phyloP scores from a whole-genome alignment of 208 protist species.

The Leishmania guyanensis region DNA sequence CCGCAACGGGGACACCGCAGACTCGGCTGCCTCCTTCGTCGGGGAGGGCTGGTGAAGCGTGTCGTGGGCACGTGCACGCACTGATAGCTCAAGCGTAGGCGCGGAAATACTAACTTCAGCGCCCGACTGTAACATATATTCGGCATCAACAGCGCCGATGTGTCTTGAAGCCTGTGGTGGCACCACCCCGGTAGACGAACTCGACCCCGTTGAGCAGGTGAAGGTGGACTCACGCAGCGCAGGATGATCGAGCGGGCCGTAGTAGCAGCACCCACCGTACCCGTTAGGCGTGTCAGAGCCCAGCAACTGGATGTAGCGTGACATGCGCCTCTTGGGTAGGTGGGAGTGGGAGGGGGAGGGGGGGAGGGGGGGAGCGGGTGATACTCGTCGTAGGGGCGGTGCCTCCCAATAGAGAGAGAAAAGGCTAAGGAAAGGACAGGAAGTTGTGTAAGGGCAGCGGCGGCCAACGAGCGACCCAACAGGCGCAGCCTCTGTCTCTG shows the following conservation, averaged over 20 bases:
- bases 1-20: neutral
- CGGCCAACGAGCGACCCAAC: too few species aligned
- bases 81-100: neutral
- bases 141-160: neutral
- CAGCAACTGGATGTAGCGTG: constrained; percentile 73
- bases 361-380: neutral
- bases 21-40: neutral
- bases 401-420: neutral
- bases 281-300: constrained; percentile 81
- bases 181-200: neutral
- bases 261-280: constrained; percentile 80
- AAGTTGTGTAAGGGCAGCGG: too few species aligned
- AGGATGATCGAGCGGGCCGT: constrained; percentile 56
- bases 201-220: neutral
- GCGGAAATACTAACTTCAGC: neutral
- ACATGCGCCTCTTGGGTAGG: constrained; percentile 25
- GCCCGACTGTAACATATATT: too few species aligned
- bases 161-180: neutral
- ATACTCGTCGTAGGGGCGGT: too few species aligned
- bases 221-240: constrained; percentile 21
- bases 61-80: neutral
- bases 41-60: neutral
- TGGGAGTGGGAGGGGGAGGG: neutral
- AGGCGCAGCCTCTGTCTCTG: too few species aligned
- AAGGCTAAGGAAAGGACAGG: neutral